Base-by-base conservation (phyloP, 164 flowering plant genomes). In the Nymphaea colorata region DNA sequence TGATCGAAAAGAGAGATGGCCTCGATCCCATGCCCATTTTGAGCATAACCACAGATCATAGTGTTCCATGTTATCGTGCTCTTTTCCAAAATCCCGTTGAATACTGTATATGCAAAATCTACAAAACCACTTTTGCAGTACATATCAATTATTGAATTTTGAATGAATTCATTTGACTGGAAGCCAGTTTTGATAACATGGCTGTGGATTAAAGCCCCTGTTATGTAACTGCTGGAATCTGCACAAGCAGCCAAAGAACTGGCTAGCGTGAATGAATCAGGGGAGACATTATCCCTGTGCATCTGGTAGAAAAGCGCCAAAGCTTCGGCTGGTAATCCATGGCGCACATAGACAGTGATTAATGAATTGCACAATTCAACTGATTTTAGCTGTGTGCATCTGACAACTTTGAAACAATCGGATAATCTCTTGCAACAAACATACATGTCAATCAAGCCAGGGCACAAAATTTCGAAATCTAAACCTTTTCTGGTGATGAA, bases 111-210 rank as follows among this genome's bases (percentile, higher is more conserved):
- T 41, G 96, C 92, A n/a, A 71, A 75, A 68, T 82, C 78, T 63
- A 80, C 76, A 51, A 65, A 69, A 10, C 91, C 89, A 74, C 92
- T 82, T 74, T 90, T 87, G 43, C 79, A 77, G 64, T 89, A 88
- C 94, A 90, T 88, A 72, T 83, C 87, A 62, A 91, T 85, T 41
- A 91, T 73, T 10, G 94, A 80, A 71, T 87, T 91, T 55, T 67
- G 79, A 44, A 88, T 86, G 76, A 77, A 91, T 70, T 89, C 96
- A 71, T 76, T 80, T 5, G 71, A 66, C 12, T 44, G 66, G 60
- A 75, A 61, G 53, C 78, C 79, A 62, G 84, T 79, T 76, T 82
- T 87, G 53, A 75, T 69, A 36, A 73, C 63, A 77, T 73, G 74
- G 62, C 86, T 71, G 71, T 91, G 94, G 65, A 89, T 81, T 74